Base-by-base conservation (phyloP, 805 yeast genomes). In the Isabelozyma pseudorhagii region DNA sequence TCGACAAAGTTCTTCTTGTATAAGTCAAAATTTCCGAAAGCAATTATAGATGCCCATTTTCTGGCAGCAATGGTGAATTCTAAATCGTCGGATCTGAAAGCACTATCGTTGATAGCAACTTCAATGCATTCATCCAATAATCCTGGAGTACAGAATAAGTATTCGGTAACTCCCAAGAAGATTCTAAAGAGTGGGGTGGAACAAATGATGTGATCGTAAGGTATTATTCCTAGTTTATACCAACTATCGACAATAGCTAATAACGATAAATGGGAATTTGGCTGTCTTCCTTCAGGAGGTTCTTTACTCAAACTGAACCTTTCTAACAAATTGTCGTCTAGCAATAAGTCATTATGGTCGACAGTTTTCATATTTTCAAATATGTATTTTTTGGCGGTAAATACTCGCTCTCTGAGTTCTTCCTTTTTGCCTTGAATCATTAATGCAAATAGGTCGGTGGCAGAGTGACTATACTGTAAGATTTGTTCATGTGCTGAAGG, bases 171-270 rank as follows among this genome's bases (percentile, higher is more conserved):
- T 42, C 98, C 98, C 40, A 94, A 75, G 68, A 94, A 90, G 40
- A 94, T 90, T 63, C 98, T 79, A 64, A 93, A 94, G 29, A 75
- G 64, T 10, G 99, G 99, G 0, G 99, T 94, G 0, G 97, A 89
- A 63, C 98, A 93, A 51, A 93, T 92, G 70, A 93, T 92, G 68
- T 94, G 99, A 65, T 93, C 97, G 62, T 94, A 93, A 4, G 99
- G 99, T 36, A 87, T 85, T 40, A 94, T 90, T 1, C 86, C 87
- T 41, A 89, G 69, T 54, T 84, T 84, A 60, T 79, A 81, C 99
- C 99, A 94, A 61, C 94, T 85, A 67, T 94, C 98, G 1, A 89
- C 98, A 44, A 94, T 91, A 1, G 96, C 96, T 49, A 94, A 69
- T 38, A 94, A 69, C 1, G 97, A 87, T 45, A 94, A 72, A 66